Conservation (phyloP, 2,329 filamentous ascomycete species). For the Sarocladium oryzae region DNA sequence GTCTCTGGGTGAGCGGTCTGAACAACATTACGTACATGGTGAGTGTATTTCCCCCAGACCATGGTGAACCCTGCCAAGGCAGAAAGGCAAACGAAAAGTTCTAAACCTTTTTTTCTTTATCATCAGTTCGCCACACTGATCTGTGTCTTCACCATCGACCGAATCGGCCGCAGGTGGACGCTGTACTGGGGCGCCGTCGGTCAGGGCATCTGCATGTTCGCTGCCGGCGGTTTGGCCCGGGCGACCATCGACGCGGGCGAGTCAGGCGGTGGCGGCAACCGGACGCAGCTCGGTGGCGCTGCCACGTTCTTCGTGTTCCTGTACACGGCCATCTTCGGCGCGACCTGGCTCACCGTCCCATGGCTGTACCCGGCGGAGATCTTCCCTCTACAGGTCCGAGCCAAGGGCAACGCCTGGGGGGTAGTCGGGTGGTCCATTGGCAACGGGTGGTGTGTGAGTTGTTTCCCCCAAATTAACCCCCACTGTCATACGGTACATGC, state of each 20-base stretch:
- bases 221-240: conserved; percentile 56
- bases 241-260: conserved; percentile 39
- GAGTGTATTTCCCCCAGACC: too few species aligned
- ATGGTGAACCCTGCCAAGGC: too few species aligned
- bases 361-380: conserved; percentile 67
- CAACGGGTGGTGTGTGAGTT: conserved; percentile 54
- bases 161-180: conserved; percentile 62
- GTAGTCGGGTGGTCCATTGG: conserved; percentile 72
- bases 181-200: conserved; percentile 61
- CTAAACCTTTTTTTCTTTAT: too few species aligned
- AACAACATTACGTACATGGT: conserved; percentile 45
- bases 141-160: conserved; percentile 63
- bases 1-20: conserved; percentile 56
- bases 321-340: conserved; percentile 34
- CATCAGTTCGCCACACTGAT: conserved; percentile 52
- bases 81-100: too few species aligned
- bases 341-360: conserved; percentile 46
- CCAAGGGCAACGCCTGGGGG: conserved; percentile 70
- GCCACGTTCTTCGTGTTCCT: too few species aligned
- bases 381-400: conserved; percentile 63
- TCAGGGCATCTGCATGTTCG: conserved; percentile 61
- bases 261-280: too few species aligned
- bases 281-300: conserved; percentile 47
- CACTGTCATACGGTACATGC: conserved; percentile 8
- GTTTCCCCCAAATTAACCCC: conserved; percentile 10